Base-by-base conservation (phyloP, 495 filamentous ascomycete genomes). In the Talaromyces adpressus region DNA sequence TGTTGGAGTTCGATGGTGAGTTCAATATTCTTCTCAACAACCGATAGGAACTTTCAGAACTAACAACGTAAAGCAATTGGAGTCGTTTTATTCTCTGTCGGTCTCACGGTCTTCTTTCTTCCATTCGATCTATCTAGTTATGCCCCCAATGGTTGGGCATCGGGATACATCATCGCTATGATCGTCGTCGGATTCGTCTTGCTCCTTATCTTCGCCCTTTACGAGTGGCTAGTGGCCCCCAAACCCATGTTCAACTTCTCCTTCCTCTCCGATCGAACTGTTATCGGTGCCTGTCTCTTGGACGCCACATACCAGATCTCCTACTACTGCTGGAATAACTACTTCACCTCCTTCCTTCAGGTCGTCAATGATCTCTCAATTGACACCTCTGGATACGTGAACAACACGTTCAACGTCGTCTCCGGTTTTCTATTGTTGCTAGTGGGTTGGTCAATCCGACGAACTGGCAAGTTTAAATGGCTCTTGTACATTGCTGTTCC, bases 261-360 rank as follows among this genome's bases (percentile, higher is more conserved):
- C n/a, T 78, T 89, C 4, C 72, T 92, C 29, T 69, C 63, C 52
- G 79, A 89, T 58, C 86, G 87, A 8, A 91, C 88, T 51, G 81
- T 91, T 32, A 67, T 89, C 1, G 85, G 85, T 14, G 83, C 87
- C 6, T 86, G 81, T 56, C 63, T 88, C 0, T 71, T 90, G 3
- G 76, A 79, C 63, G 76, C 71, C 16, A 69, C 69, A 2, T 68
- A 86, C 16, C 86, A 85, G 64, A 64, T 87, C 65, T 80, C 76
- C 12, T 64, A 57, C 41, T 64, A 64, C 45, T 79, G 77, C 67
- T 90, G 85, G 85, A 77, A 85, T 67, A 73, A 70, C 57, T 86
- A 81, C 71, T 87, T 88, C 74, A 71, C 70, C 56, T 88, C 84
- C 4, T 89, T 84, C 74, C 77, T 90, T 1, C 86, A 89, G 72